Evolutionary conservation across 805 yeast species (phyloP), one percentile per base, ranked within the genome.

Genomic region (Candida vaughaniae): DNA sequence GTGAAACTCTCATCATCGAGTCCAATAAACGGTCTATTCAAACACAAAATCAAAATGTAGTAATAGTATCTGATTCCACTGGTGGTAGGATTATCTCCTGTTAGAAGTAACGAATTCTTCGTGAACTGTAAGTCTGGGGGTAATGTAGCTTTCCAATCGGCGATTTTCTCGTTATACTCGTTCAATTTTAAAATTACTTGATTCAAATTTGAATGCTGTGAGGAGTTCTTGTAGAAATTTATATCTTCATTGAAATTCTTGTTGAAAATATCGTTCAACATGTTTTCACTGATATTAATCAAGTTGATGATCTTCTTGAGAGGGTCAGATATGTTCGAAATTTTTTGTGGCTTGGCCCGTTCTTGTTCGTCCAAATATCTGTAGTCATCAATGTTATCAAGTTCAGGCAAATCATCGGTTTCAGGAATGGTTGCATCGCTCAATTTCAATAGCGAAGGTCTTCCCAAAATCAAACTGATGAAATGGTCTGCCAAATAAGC

Each of bases 401-500:
- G 62, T 48, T 78, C 82, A 0, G 85, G 85, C 39, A 79, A 60
- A 40, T 72, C 78, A 38, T 70, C 75, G 12, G 80, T 68, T 42
- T 77, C 82, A 0, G 79, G 78, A 10, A 80, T 76, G 0, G 83
- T 71, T 0, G 85, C 77, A 45, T 80, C 80, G 29, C 73, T 66
- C 33, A 74, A 64, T 48, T 78, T 75, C 34, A 80, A 53, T 1
- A 73, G 57, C 0, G 81, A 71, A 0, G 83, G 82, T 35, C 84
- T 58, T 3, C 86, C 86, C 31, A 78, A 56, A 33, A 78, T 60
- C 25, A 79, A 57, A 49, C 82, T 73, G 23, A 79, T 75, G 47
- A 79, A 75, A 51, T 78, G 84, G 53, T 80, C 86, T 2, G 80
- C 81, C 39, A 79, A 60, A 52, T 73, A 80, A 33, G 80, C 71